Conservation (phyloP, 2,329 filamentous ascomycete genomes). For the Balansia obtecta region DNA sequence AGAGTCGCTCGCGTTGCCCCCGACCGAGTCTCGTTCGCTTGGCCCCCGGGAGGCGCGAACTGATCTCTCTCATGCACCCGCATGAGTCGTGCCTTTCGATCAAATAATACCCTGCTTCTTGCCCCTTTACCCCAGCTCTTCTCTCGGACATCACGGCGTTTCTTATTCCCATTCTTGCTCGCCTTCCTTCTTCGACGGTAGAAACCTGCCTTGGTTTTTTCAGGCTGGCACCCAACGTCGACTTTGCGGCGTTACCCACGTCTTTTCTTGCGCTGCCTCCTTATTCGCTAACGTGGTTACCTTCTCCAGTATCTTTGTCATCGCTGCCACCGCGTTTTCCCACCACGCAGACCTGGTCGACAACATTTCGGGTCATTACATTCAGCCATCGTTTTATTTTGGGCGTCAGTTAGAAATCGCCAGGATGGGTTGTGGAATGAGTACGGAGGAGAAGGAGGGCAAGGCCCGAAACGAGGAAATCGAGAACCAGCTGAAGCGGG, state of each 20-base stretch:
- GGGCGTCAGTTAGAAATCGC: constrained; percentile 18
- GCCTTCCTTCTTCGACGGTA: background rate
- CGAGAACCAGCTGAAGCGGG: constrained; percentile 96
- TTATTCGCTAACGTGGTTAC: background rate
- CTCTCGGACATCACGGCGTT: background rate
- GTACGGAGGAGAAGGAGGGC: constrained; percentile 99
- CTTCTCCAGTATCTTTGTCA: background rate
- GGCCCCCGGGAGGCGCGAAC: constrained; percentile 2
- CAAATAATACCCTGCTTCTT: constrained; percentile 1
- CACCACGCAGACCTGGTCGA: background rate
- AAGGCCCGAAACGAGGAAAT: constrained; percentile 99
- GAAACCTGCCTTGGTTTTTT: background rate
- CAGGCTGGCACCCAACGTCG: background rate
- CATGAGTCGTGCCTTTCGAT: constrained; percentile 5
- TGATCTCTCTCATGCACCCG: constrained; percentile 2
- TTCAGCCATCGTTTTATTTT: background rate
- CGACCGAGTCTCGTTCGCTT: background rate
- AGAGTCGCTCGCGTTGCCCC: background rate
- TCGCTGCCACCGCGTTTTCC: background rate
- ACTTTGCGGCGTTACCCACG: background rate
- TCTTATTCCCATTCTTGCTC: background rate
- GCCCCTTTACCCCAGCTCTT: background rate
- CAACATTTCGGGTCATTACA: background rate
- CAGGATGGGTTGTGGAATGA: constrained; percentile 99
- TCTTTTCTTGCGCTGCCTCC: background rate